phyloP scores from a whole-genome alignment of 1,284 basidiomycete species.

The Fomitopsis betulina region DNA sequence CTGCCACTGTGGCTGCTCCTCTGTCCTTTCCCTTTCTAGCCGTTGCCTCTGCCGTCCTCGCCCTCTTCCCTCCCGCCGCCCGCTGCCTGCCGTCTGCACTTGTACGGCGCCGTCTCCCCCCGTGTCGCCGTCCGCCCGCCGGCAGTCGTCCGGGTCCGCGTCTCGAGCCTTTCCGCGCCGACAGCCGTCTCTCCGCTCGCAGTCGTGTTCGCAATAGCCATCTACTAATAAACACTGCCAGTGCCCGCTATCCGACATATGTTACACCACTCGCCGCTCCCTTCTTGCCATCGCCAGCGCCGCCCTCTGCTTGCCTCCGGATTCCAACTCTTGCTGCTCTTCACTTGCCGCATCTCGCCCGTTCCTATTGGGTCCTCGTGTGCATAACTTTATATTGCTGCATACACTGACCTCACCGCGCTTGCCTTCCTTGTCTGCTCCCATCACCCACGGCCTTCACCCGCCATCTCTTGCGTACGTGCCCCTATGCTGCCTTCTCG shows the following conservation, averaged over 20 bases:
- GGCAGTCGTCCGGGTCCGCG: slow-evolving; percentile 9
- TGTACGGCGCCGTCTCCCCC: slow-evolving; percentile 1
- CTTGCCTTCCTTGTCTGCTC: slow-evolving; percentile 18
- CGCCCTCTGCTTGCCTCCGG: slow-evolving; percentile 5
- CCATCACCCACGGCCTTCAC: slow-evolving; percentile 7
- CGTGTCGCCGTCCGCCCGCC: slow-evolving; percentile 9
- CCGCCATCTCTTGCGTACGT: slow-evolving; percentile 10
- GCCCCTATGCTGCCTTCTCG: slow-evolving; percentile 6
- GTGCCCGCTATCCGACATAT: slow-evolving; percentile 2
- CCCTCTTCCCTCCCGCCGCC: slow-evolving; percentile 5
- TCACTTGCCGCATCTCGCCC: slow-evolving; percentile 32
- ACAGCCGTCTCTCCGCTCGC: slow-evolving; percentile 5
- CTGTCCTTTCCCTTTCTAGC: slow-evolving; percentile 5
- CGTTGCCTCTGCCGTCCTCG: background rate
- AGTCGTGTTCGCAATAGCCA: slow-evolving; percentile 1
- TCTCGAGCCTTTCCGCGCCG: slow-evolving; percentile 1
- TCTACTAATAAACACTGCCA: background rate
- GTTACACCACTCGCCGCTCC: background rate
- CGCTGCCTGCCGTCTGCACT: slow-evolving; percentile 1
- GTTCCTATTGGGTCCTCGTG: slow-evolving; percentile 20
- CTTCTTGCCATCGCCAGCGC: slow-evolving; percentile 7
- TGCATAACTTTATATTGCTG: slow-evolving; percentile 4
- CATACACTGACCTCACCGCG: slow-evolving; percentile 13
- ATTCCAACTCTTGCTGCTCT: slow-evolving; percentile 23
- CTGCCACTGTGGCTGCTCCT: slow-evolving; percentile 1